Evolutionary conservation across 1,284 basidiomycete species (phyloP).

Genomic region (Xerocomus minutiporus): DNA sequence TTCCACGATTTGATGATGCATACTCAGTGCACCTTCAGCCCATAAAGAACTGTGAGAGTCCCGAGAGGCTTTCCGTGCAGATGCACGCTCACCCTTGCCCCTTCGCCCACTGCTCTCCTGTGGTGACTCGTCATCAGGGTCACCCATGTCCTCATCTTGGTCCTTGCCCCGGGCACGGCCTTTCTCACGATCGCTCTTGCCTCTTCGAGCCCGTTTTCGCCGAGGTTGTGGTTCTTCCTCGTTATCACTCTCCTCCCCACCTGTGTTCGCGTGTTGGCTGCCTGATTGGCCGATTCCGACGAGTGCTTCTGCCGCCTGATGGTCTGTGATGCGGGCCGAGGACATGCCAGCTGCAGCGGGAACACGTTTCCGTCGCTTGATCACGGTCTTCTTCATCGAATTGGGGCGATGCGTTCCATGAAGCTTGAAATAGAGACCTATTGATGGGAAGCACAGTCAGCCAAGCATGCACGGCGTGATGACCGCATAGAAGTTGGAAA

Average conservation of each 20-base stretch:
- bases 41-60: slow-evolving; percentile 36
- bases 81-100: slow-evolving; percentile 34
- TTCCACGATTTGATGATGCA: slow-evolving; percentile 34
- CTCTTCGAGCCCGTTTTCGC: slow-evolving; percentile 50
- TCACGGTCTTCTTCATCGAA: slow-evolving; percentile 98
- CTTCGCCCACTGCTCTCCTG: slow-evolving; percentile 28
- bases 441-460: slow-evolving; percentile 22
- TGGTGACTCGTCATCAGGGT: slow-evolving; percentile 37
- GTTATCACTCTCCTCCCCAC: slow-evolving; percentile 55
- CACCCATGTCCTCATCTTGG: slow-evolving; percentile 50
- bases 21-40: slow-evolving; percentile 33
- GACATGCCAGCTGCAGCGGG: slow-evolving; percentile 59
- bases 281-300: slow-evolving; percentile 66
- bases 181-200: slow-evolving; percentile 37
- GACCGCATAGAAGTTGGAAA: slow-evolving; percentile 2
- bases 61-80: slow-evolving; percentile 35
- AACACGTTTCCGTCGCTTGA: slow-evolving; percentile 95
- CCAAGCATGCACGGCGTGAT: slow-evolving; percentile 5
- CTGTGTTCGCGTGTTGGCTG: slow-evolving; percentile 38
- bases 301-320: slow-evolving; percentile 78
- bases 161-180: slow-evolving; percentile 37
- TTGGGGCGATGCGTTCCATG: slow-evolving; percentile 96
- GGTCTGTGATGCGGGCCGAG: slow-evolving; percentile 66
- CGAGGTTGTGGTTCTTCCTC: slow-evolving; percentile 49
- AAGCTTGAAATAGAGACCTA: slow-evolving; percentile 96